These are phyloP conservation scores for Xerocomellus dryophilus DNA, from an alignment of 768 basidiomycete genomes.

Conservation along the genomic window DNA sequence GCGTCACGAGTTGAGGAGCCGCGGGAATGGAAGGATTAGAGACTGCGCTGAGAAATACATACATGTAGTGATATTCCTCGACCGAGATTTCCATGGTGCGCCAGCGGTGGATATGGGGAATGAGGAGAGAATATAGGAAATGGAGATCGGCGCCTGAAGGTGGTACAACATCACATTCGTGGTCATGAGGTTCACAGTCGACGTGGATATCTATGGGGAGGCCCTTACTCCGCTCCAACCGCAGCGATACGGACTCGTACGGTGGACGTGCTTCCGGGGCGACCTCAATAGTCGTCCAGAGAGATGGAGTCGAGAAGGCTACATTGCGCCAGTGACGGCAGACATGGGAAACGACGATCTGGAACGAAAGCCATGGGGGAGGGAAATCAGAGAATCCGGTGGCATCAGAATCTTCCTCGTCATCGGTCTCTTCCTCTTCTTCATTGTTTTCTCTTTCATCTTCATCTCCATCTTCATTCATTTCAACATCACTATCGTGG, in stretches of 20 bases:
- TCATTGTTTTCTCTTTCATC: not conserved
- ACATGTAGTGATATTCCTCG: conserved; percentile 46
- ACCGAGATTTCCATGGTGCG: conserved; percentile 46
- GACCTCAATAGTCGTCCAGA: conserved; percentile 50
- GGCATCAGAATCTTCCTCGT: not conserved
- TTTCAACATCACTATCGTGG: conserved; percentile 3
- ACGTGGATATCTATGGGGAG: conserved; percentile 54
- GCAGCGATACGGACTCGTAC: conserved; percentile 42
- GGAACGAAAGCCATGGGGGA: conserved; percentile 35
- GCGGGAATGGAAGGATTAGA: conserved; percentile 36
- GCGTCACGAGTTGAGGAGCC: conserved; percentile 52
- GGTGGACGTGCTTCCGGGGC: conserved; percentile 33
- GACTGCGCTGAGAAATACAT: conserved; percentile 41
- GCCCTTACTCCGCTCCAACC: conserved; percentile 53
- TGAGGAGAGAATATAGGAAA: conserved; percentile 35
- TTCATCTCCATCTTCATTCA: not conserved
- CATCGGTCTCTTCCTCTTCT: not conserved
- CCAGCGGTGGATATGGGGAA: conserved; percentile 56
- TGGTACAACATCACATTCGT: conserved; percentile 6
- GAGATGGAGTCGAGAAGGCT: conserved; percentile 49
- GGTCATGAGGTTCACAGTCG: conserved; percentile 37
- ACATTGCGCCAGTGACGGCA: conserved; percentile 57
- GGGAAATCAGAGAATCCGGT: not conserved
- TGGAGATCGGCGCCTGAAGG: conserved; percentile 23
- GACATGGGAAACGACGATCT: conserved; percentile 34